Conservation (phyloP, 441 rosid genomes). For the Kokia cookei region DNA sequence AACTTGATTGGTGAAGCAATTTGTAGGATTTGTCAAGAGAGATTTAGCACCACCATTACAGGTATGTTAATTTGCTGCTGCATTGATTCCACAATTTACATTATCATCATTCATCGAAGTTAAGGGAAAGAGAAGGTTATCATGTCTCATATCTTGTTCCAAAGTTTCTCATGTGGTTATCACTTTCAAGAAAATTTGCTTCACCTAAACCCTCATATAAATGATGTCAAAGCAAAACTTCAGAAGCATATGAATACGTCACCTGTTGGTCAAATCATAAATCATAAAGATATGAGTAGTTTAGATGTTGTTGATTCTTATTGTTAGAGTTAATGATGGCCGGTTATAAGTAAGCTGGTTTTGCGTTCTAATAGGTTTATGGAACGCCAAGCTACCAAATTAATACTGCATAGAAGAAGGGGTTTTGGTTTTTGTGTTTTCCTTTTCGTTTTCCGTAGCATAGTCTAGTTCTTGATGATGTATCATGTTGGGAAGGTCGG, state of each 20-base stretch:
- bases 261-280: neutral
- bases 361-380: neutral
- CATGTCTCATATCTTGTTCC: neutral
- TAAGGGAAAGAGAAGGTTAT: neutral
- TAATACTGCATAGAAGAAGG: neutral
- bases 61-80: slow-evolving; percentile 13
- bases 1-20: slow-evolving; percentile 37
- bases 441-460: neutral
- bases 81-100: neutral
- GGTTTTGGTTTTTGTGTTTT: neutral
- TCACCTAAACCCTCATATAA: neutral
- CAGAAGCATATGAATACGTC: neutral
- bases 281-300: neutral
- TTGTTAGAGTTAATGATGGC: neutral
- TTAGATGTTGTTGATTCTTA: neutral
- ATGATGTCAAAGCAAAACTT: neutral
- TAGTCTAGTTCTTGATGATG: neutral
- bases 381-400: neutral
- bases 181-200: neutral
- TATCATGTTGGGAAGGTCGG: neutral
- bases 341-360: neutral
- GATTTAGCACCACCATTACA: slow-evolving; percentile 46
- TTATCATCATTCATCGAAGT: neutral
- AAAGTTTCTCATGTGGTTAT: neutral
- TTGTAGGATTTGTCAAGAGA: slow-evolving; percentile 51